phyloP scores from a whole-genome alignment of 805 yeast genomes.

The Saccharomyces paradoxus region DNA sequence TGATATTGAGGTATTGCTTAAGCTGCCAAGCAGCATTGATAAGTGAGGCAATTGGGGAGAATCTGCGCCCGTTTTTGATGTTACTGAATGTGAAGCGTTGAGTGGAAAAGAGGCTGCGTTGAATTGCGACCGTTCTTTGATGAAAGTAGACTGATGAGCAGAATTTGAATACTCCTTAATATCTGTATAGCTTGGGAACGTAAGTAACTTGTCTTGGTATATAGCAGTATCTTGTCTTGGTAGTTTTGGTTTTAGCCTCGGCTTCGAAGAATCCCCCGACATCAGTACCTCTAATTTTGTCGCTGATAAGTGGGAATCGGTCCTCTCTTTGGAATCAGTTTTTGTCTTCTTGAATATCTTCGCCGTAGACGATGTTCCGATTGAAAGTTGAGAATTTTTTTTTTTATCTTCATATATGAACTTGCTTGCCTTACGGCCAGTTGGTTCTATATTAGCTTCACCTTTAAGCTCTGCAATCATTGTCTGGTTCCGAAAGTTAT shows the following conservation, averaged over 20 bases:
- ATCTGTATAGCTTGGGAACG: background rate
- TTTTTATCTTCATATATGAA: background rate
- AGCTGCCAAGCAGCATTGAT: slow-evolving; percentile 7
- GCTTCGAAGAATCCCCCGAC: slow-evolving; percentile 5
- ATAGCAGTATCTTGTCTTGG: background rate
- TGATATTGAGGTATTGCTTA: background rate
- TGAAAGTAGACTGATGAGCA: background rate
- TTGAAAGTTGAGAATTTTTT: background rate
- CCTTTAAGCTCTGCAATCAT: background rate
- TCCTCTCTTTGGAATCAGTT: background rate
- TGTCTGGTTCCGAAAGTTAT: background rate
- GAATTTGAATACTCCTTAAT: background rate
- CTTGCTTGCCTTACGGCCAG: background rate
- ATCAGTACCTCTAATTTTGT: slow-evolving; percentile 5
- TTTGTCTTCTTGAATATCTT: background rate
- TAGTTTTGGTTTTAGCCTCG: slow-evolving; percentile 4
- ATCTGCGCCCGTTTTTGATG: slow-evolving; percentile 39
- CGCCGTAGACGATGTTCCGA: background rate
- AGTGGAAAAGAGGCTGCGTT: background rate
- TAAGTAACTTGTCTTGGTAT: slow-evolving; percentile 1
- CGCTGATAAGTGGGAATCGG: background rate
- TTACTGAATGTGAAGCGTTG: background rate
- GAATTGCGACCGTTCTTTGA: slow-evolving; percentile 8
- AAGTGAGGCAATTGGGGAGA: slow-evolving; percentile 29
- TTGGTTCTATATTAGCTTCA: background rate